Percentiles rank a stretch among this genome's conserved stretches.
These are phyloP conservation scores for Neurospora sp. DNA, from an alignment of 495 filamentous ascomycete species.

Conservation along the genomic window DNA sequence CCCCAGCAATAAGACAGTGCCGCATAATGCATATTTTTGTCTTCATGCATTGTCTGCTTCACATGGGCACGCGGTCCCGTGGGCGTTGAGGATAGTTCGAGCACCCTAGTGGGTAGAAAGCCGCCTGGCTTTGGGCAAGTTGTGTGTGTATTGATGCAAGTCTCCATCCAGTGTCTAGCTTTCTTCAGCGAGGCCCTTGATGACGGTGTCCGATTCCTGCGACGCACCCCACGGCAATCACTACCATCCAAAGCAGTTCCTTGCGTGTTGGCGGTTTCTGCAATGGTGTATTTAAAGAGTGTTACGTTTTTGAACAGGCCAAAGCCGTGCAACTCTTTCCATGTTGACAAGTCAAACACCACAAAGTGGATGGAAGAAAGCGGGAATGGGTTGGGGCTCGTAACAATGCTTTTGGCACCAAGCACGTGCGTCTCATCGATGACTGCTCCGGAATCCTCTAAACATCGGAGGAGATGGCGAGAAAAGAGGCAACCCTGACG, in stretches of 20 bases:
- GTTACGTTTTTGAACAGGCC: neutral
- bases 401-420: neutral
- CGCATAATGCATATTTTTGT: neutral
- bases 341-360: neutral
- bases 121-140: neutral
- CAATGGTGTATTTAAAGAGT: neutral
- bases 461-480: neutral
- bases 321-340: neutral
- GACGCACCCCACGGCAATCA: too few relatives aligned
- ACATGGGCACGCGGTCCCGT: neutral
- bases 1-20: neutral
- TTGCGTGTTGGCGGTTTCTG: too few relatives aligned
- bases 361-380: neutral
- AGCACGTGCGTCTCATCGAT: neutral
- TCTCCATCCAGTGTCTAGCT: neutral
- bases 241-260: too few relatives aligned
- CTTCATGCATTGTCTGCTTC: neutral
- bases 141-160: neutral
- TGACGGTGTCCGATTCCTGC: neutral
- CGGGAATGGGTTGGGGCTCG: neutral
- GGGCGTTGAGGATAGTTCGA: neutral
- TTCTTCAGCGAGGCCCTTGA: neutral
- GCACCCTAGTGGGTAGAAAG: neutral
- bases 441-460: neutral
- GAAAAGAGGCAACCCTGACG: neutral